Evolutionary conservation across 176 grass and related monocot species (phyloP), one percentile per base, ranked within the genome.

Genomic region (Bolboschoenus planiculmis): DNA sequence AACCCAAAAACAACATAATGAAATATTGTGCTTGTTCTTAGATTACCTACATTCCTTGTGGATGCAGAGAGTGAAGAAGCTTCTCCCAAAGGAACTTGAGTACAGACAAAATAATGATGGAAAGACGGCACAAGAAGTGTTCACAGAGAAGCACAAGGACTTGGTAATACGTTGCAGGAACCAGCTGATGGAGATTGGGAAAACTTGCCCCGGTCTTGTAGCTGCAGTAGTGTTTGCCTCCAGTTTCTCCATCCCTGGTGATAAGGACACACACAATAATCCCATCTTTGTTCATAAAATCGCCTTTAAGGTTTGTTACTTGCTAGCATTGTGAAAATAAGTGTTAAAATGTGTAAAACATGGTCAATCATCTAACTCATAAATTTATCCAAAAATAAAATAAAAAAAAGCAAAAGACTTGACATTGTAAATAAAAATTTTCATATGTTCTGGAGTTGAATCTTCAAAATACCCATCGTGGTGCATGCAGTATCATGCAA

Each of bases 231-330:
- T 87, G 4, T 87, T 87, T 14, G 81, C 86, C 31, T 83, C 86
- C 10, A 87, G 70, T 61, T 87, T 87, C 80, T 87, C 86, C 21
- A 87, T 87, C 7, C 86, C 86, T 15, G 86, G 80, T 57, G 86
- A 87, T 27, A 87, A 83, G 50, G 80, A 78, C 46, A 27, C 63
- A 0, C 53, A 64, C 11, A 14, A 61, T 9, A 57, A 87, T 7
- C 86, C 80, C 13, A 1, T 87, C 13, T 78, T 83, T 53, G 34
- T 83, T 24, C 13, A 87, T 50, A 83, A 37, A 8, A 31, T 34
- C 9, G 13, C 80, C 10, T 87, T 87, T 34, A 78, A 83, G 56
- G 47, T 87, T 72, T 72, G 39, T 43, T 39, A 71, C 21, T 6
- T 44, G 39, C 39, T 72, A 42, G 37, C 67, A 13, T 44, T 43